Base-by-base conservation (phyloP, 2,329 filamentous ascomycete genomes). In the Sporothrix euskadiensis region DNA sequence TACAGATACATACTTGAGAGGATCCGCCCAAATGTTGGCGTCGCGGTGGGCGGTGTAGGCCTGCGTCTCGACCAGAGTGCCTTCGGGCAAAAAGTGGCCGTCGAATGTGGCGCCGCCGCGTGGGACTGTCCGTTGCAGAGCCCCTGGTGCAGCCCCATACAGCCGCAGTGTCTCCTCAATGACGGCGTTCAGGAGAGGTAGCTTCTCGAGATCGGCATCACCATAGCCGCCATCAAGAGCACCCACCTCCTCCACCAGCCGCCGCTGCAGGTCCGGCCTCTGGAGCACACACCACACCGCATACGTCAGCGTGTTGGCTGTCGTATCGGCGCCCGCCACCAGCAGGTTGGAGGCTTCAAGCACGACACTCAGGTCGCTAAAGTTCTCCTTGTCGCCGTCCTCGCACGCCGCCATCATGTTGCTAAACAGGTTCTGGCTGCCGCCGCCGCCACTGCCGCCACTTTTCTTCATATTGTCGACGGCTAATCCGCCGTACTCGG, bases 321-420 rank as follows among this genome's bases (percentile, higher is more conserved):
- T 57, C 10, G 54, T 57, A 9, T 57, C 54, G 22, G 54, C 30
- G 26, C 54, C 54, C 22, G 54, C 54, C 22, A 57, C 54, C 9
- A 57, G 22, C 22, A 57, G 22, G 54, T 57, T 57, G 0, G 22
- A 10, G 0, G 54, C 54, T 8, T 57, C 54, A 22, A 57, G 22
- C 1, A 9, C 22, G 22, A 57, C 5, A 14, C 54, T 57, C 8
- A 57, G 54, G 22, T 57, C 54, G 54, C 22, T 30, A 57, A 57
- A 30, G 22, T 57, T 30, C 5, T 57, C 22, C 54, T 57, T 57
- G 22, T 57, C 54, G 22, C 54, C 26, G 54, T 57, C 54, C 22
- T 57, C 54, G 22, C 54, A 57, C 12, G 54, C 54, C 22, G 54
- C 54, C 54, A 57, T 30, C 54, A 57, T 57, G 54, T 57, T 57